Evolutionary conservation across 2,329 filamentous ascomycete species (phyloP).

Genomic region (Pleurostoma richardsiae): DNA sequence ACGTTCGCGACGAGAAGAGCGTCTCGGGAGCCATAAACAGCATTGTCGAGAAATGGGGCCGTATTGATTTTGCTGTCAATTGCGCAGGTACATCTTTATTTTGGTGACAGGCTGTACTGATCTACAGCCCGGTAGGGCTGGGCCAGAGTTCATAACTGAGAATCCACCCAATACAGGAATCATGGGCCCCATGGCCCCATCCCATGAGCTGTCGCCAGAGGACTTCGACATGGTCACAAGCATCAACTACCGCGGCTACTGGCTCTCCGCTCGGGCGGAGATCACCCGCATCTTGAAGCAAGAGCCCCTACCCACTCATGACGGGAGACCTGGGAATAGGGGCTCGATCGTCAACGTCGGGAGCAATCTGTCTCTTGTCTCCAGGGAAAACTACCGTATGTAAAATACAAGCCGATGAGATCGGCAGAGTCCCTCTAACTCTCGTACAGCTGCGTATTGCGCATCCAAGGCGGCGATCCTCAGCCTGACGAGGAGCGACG

Average conservation of each 20-base stretch:
- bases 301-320: slow-evolving; percentile 31
- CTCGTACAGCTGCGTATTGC: slow-evolving; percentile 43
- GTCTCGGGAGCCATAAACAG: slow-evolving; percentile 28
- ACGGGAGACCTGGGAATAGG: slow-evolving; percentile 24
- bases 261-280: slow-evolving; percentile 38
- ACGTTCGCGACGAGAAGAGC: slow-evolving; percentile 40
- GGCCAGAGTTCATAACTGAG: neutral
- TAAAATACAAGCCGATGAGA: neutral
- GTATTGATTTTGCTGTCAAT: slow-evolving; percentile 52
- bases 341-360: slow-evolving; percentile 48
- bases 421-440: neutral
- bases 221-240: slow-evolving; percentile 48
- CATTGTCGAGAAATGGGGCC: slow-evolving; percentile 31
- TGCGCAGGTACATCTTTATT: slow-evolving; percentile 42
- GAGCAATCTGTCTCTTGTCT: slow-evolving; percentile 17
- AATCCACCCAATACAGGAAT: neutral
- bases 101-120: neutral
- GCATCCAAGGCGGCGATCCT: slow-evolving; percentile 55
- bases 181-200: slow-evolving; percentile 16
- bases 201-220: slow-evolving; percentile 37
- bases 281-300: slow-evolving; percentile 40
- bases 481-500: slow-evolving; percentile 50
- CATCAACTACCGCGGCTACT: slow-evolving; percentile 49
- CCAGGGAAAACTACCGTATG: neutral
- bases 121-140: neutral